Evolutionary conservation across 306 rosid genomes (phyloP).

Genomic region (Quercus parvula): DNA sequence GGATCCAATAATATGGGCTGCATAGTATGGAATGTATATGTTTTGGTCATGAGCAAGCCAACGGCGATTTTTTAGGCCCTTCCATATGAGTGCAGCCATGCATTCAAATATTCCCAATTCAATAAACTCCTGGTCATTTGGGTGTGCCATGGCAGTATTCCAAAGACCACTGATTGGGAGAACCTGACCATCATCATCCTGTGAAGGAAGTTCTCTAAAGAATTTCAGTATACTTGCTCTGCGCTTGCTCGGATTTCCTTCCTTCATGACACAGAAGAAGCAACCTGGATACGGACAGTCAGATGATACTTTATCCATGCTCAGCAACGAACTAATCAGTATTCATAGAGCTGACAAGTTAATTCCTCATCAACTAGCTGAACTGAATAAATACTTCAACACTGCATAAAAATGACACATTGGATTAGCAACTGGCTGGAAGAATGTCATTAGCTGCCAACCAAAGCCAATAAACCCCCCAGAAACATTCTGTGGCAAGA

Average conservation of each 20-base stretch:
- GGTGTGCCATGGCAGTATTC: conserved; percentile 99
- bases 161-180: conserved; percentile 99
- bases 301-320: conserved; percentile 81
- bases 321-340: conserved; percentile 16
- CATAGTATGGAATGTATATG: conserved; percentile 94
- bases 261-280: conserved; percentile 99
- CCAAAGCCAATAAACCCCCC: background rate
- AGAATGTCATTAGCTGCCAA: conserved; percentile 5
- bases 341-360: conserved; percentile 19
- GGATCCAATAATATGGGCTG: conserved; percentile 97
- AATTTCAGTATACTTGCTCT: conserved; percentile 84
- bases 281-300: conserved; percentile 99
- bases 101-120: conserved; percentile 94
- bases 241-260: conserved; percentile 93
- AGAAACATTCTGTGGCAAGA: background rate
- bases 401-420: conserved; percentile 28
- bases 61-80: conserved; percentile 92
- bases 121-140: conserved; percentile 93
- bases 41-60: conserved; percentile 99
- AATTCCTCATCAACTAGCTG: conserved; percentile 34
- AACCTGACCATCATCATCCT: conserved; percentile 98
- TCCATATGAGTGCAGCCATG: conserved; percentile 94
- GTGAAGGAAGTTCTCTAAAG: conserved; percentile 91
- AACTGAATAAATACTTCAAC: conserved; percentile 32
- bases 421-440: conserved; percentile 13